Evolutionary conservation across 495 filamentous ascomycete genomes (phyloP).

Genomic region (Lepraria neglecta): DNA sequence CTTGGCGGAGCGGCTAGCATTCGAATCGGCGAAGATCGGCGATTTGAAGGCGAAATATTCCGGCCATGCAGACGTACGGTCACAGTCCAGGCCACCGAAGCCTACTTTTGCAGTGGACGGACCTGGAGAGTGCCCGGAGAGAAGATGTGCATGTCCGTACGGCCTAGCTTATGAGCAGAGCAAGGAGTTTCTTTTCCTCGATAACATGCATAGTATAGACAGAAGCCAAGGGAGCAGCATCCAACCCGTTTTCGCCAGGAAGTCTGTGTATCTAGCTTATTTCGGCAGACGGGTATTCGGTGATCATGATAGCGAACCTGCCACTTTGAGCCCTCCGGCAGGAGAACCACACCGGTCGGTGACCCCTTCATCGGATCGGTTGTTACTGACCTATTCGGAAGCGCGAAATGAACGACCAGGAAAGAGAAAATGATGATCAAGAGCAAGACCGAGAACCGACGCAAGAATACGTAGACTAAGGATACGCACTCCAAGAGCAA

Average conservation of each 20-base stretch:
- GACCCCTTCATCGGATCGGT: no score
- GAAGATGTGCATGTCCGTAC: slow-evolving; percentile 9
- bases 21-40: not conserved
- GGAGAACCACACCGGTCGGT: no score
- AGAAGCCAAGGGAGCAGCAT: slow-evolving; percentile 7
- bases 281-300: not conserved
- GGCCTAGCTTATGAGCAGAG: slow-evolving; percentile 10
- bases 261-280: slow-evolving; percentile 7
- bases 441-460: no score
- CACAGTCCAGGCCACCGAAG: not conserved
- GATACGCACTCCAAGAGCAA: no score
- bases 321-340: no score
- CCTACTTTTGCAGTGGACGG: not conserved
- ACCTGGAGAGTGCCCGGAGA: slow-evolving; percentile 6
- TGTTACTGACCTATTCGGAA: no score
- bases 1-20: slow-evolving; percentile 4
- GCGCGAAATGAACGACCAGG: no score
- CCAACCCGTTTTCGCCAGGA: slow-evolving; percentile 7
- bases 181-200: slow-evolving; percentile 6
- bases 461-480: no score
- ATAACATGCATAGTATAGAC: slow-evolving; percentile 10
- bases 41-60: not conserved
- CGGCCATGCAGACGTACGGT: not conserved
- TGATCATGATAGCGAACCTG: no score
- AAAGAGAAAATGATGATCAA: no score